Conservation (phyloP, 225 moss, liverwort and hornwort genomes). For the Bryoerythrophyllum caledonicum region DNA sequence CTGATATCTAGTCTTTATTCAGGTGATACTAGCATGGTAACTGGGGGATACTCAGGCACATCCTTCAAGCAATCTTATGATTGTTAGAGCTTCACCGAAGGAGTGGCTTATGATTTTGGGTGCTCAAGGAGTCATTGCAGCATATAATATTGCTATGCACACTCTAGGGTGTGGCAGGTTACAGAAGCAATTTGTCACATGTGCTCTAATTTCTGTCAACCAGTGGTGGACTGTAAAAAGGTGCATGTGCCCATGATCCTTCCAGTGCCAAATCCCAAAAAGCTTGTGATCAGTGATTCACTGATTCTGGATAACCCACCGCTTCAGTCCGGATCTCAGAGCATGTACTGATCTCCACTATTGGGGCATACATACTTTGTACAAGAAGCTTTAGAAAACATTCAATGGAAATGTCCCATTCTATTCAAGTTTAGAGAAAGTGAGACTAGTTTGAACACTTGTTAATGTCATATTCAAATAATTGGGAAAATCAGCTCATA, state of each 20-base stretch:
- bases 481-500: no score
- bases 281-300: neutral
- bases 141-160: neutral
- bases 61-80: no score
- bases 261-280: neutral
- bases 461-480: no score
- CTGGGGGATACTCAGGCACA: no score
- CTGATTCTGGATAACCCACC: neutral
- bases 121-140: neutral
- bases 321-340: neutral
- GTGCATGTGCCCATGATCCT: constrained; percentile 8
- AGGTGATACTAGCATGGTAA: no score
- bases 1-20: no score
- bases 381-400: no score
- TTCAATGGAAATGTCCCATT: no score
- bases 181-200: neutral
- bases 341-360: neutral
- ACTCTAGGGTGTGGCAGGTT: neutral
- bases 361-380: no score
- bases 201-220: neutral
- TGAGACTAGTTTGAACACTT: no score
- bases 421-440: no score
- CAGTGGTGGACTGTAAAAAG: neutral
- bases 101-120: neutral
- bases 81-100: neutral